phyloP scores from a whole-genome alignment of 2,329 filamentous ascomycete species.

The Paecilomyces formosus region DNA sequence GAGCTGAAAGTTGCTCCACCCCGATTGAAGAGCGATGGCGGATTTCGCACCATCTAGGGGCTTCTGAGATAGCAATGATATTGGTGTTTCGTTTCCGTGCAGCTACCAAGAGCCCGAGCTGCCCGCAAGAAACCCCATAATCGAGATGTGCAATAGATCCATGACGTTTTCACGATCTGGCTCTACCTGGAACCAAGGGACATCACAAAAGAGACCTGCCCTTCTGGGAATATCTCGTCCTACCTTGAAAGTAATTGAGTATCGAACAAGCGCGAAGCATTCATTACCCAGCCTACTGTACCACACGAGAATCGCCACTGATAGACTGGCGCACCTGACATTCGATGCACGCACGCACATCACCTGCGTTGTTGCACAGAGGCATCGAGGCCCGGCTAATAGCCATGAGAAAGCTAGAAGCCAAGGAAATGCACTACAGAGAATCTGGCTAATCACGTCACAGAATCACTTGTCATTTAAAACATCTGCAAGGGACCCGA shows the following conservation, averaged over 20 bases:
- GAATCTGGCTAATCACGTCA: neutral
- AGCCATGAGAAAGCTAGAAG: neutral
- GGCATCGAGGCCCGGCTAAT: neutral
- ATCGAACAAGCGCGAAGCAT: neutral
- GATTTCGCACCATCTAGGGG: neutral
- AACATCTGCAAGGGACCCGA: conserved; percentile 3
- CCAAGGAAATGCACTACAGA: neutral
- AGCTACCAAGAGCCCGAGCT: neutral
- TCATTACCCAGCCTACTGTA: neutral
- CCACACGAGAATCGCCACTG: neutral
- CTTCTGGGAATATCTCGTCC: neutral
- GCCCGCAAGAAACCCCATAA: neutral
- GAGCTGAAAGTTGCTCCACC: neutral
- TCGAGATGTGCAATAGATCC: neutral
- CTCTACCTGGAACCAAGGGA: neutral
- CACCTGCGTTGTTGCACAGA: neutral
- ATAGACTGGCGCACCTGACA: conserved; percentile 5
- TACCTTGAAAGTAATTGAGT: neutral
- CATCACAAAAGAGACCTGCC: neutral
- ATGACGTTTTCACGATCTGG: neutral
- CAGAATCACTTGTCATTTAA: conserved; percentile 1
- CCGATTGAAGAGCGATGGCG: neutral
- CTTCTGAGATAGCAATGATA: neutral
- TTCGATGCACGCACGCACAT: neutral
- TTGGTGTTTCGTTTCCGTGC: neutral